These are phyloP conservation scores for Pythium insidiosum DNA, from an alignment of 352 stramenopile species.

Conservation along the genomic window DNA sequence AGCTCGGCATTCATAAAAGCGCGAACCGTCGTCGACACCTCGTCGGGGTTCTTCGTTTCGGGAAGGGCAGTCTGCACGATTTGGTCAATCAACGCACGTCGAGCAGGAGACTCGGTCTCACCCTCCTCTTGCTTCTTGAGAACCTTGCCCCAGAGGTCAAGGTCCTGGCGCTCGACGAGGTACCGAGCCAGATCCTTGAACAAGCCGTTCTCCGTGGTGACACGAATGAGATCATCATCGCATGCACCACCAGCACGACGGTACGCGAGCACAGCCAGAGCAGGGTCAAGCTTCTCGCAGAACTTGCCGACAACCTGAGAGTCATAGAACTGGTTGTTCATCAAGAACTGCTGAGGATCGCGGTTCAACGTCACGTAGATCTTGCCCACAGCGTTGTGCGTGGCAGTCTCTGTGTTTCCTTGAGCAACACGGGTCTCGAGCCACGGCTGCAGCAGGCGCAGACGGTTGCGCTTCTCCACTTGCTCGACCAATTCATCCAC, in stretches of 20 bases:
- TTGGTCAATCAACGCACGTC: conserved; percentile 97
- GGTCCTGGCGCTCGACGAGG: conserved; percentile 97
- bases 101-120: conserved; percentile 86
- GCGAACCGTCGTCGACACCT: conserved; percentile 99
- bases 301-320: conserved; percentile 98
- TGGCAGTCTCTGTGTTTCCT: conserved; percentile 97
- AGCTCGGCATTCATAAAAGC: conserved; percentile 99
- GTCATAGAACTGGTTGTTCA: conserved; percentile 99
- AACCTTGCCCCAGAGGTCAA: conserved; percentile 98
- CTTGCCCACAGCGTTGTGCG: conserved; percentile 99
- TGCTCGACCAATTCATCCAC: conserved; percentile 98
- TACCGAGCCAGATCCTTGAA: conserved; percentile 99
- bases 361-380: conserved; percentile 99
- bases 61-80: conserved; percentile 99
- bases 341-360: conserved; percentile 98
- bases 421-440: conserved; percentile 98
- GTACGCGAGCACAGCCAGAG: conserved; percentile 99
- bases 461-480: conserved; percentile 98
- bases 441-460: conserved; percentile 98
- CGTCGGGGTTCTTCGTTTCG: conserved; percentile 97
- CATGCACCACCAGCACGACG: conserved; percentile 97
- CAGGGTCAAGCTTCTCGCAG: conserved; percentile 99
- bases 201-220: conserved; percentile 98
- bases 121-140: conserved; percentile 89
- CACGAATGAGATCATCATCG: conserved; percentile 98